A percentile compares a stretch with the other conserved stretches of the same genome.
These are phyloP conservation scores for Suillus subaureus DNA, from an alignment of 768 basidiomycete genomes.

Conservation along the genomic window DNA sequence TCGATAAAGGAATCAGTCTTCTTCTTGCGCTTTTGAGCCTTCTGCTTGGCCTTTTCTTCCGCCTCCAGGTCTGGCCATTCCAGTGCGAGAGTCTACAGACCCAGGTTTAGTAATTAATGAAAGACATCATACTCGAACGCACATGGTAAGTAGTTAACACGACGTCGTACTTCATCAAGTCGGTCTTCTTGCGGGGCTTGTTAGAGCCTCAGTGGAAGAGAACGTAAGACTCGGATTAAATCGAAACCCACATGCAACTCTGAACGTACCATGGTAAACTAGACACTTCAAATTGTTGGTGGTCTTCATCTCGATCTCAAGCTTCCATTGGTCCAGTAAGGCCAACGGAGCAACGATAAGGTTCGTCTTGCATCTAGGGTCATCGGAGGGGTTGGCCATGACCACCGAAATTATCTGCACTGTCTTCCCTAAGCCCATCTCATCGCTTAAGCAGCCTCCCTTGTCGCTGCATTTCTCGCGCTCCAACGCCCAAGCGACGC, in stretches of 20 bases:
- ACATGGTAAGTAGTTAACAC: conserved; percentile 58
- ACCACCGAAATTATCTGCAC: conserved; percentile 67
- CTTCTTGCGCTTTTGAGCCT: conserved; percentile 16
- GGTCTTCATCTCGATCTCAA: conserved; percentile 61
- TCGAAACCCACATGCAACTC: neutral
- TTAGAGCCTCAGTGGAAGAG: conserved; percentile 31
- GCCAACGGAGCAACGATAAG: conserved; percentile 70
- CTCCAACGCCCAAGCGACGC: conserved; percentile 45
- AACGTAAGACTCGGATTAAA: neutral
- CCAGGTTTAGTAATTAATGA: conserved; percentile 1
- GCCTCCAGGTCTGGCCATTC: conserved; percentile 62
- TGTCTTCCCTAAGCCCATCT: conserved; percentile 62
- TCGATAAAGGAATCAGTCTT: conserved; percentile 25
- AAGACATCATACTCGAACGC: conserved; percentile 18
- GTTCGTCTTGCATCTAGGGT: conserved; percentile 59
- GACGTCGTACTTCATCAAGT: conserved; percentile 60
- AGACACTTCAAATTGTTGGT: conserved; percentile 48
- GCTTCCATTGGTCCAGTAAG: conserved; percentile 67
- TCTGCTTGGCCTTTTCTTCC: conserved; percentile 36
- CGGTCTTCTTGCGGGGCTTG: conserved; percentile 46
- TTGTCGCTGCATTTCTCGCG: conserved; percentile 30
- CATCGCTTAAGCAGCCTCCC: conserved; percentile 38
- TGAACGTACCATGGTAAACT: conserved; percentile 63
- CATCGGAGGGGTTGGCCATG: conserved; percentile 50
- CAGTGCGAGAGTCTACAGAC: conserved; percentile 50